Base-by-base conservation (phyloP, 441 rosid genomes). In the Pelargonium myrrhifolium region DNA sequence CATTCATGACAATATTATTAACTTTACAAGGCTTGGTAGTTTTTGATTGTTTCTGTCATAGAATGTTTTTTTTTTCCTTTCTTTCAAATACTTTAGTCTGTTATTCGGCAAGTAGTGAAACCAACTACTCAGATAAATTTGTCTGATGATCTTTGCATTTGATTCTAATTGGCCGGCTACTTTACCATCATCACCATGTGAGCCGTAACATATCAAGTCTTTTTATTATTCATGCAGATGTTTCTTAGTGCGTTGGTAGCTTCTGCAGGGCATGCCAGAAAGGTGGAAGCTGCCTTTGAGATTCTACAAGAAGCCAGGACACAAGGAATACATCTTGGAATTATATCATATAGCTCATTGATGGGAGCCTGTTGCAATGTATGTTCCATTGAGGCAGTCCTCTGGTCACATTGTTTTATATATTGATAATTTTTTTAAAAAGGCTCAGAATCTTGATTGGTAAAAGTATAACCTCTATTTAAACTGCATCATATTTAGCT, bases 311-410 rank as follows among this genome's bases (percentile, higher is more conserved):
- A 82, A 76, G 95, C 94, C 63, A 79, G 75, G 80, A 72, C 71
- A 71, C 80, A 79, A 68, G 90, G 93, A 73, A 73, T 76, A 68
- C 83, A 62, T 68, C 79, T 78, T 77, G 96, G 97, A 77, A 85
- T 84, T 51, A 70, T 90, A 78, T 74, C 93, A 73, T 93, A 90
- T 72, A 90, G 98, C 83, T 89, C 98, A 66, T 77, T 93, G 79
- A 90, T 93, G 98, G 98, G 98, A 80, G 93, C 98, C 78, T 90
- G 97, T 83, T 78, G 94, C 80, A 88, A 88, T 77, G 98, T 93
- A 85, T 67, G 93, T 79, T 65, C 74, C 42, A 66, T 67, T 35
- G 65, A 68, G 67, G 43, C 53, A 31, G 10, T 8, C 20, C 47
- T 68, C 14, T 51, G 18, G 28, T 67, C 45, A 65, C 64, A 3